Evolutionary conservation across 2,329 filamentous ascomycete genomes (phyloP).

Genomic region (Trichoderma atroviride): DNA sequence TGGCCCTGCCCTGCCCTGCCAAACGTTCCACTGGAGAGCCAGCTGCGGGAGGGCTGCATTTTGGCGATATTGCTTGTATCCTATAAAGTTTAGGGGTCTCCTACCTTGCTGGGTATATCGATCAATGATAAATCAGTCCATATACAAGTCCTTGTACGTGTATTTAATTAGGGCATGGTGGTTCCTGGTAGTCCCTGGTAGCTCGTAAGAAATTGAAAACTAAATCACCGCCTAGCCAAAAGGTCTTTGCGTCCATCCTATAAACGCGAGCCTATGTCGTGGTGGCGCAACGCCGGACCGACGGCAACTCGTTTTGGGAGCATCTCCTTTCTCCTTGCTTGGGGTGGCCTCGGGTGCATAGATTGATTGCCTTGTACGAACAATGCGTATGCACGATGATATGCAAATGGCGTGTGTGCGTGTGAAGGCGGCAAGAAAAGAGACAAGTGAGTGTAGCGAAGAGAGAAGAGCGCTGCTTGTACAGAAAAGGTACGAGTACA

Average conservation of each 20-base stretch:
- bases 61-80: background rate
- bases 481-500: conserved; percentile 8
- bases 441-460: background rate
- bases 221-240: background rate
- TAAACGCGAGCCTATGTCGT: background rate
- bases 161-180: background rate
- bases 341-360: background rate
- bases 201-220: background rate
- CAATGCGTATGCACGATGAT: background rate
- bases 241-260: background rate
- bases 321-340: background rate
- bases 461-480: background rate
- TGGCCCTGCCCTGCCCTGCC: background rate
- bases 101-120: background rate
- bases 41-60: too few species aligned
- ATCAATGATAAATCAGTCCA: background rate
- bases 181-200: background rate
- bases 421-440: background rate
- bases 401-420: background rate
- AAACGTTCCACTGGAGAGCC: too few species aligned
- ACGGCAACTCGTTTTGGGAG: background rate
- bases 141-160: background rate
- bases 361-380: conserved; percentile 1
- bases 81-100: background rate
- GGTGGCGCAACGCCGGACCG: conserved; percentile 15